phyloP scores from a whole-genome alignment of 805 yeast genomes.

The Candida sphagnicola region DNA sequence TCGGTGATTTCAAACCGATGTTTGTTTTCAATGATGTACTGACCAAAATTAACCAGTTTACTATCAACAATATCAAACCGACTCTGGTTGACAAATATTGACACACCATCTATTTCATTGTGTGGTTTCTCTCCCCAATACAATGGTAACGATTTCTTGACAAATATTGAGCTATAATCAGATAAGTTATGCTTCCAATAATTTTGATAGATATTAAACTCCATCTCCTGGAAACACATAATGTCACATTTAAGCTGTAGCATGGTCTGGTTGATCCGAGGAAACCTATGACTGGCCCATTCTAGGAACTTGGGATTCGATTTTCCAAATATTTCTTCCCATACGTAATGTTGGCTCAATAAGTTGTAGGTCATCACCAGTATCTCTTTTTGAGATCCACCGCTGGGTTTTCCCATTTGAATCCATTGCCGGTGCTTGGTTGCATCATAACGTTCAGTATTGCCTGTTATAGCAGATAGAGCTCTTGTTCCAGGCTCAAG shows the following conservation, averaged over 20 bases:
- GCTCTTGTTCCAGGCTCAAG: not conserved
- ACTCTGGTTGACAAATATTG: slow-evolving; percentile 46
- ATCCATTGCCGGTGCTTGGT: slow-evolving; percentile 20
- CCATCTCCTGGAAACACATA: slow-evolving; percentile 59
- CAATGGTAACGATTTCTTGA: slow-evolving; percentile 46
- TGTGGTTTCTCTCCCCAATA: slow-evolving; percentile 45
- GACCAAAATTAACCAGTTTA: slow-evolving; percentile 27
- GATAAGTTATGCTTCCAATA: slow-evolving; percentile 35
- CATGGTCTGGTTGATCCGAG: slow-evolving; percentile 20
- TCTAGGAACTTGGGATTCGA: slow-evolving; percentile 43
- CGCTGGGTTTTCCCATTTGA: slow-evolving; percentile 6
- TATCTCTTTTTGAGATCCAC: slow-evolving; percentile 7
- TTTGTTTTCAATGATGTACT: slow-evolving; percentile 19
- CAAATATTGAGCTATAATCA: slow-evolving; percentile 43
- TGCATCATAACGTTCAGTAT: slow-evolving; percentile 16
- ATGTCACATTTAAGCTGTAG: slow-evolving; percentile 47
- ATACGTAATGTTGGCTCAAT: slow-evolving; percentile 53
- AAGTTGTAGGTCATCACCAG: slow-evolving; percentile 42
- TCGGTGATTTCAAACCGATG: slow-evolving; percentile 25
- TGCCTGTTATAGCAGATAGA: not conserved
- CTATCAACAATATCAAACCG: slow-evolving; percentile 41
- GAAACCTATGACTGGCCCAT: slow-evolving; percentile 48
- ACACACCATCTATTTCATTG: slow-evolving; percentile 57
- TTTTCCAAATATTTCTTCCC: slow-evolving; percentile 55
- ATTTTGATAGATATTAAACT: slow-evolving; percentile 33